phyloP scores from a whole-genome alignment of 768 basidiomycete species.

The Crassisporium funariophilum region DNA sequence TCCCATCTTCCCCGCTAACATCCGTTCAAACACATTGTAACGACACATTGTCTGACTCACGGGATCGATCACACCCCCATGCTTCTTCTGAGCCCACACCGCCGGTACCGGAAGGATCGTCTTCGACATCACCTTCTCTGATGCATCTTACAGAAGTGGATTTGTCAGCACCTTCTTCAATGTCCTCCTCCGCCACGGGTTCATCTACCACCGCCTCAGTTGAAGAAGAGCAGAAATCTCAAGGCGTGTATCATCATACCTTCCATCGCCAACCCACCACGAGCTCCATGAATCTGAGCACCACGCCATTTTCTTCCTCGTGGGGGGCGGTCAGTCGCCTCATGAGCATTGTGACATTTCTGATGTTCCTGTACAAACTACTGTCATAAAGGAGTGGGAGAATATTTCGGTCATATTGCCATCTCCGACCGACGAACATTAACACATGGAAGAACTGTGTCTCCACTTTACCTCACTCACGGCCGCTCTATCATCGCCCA shows the following conservation, averaged over 20 bases:
- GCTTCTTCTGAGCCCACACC: background rate
- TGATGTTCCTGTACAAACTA: conserved; percentile 29
- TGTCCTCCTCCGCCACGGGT: conserved; percentile 2
- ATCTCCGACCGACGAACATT: no score
- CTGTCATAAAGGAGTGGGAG: conserved; percentile 30
- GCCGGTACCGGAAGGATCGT: background rate
- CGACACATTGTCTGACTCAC: conserved; percentile 2
- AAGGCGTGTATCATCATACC: conserved; percentile 1
- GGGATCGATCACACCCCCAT: background rate
- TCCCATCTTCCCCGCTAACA: conserved; percentile 12
- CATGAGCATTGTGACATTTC: conserved; percentile 26
- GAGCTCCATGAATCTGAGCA: conserved; percentile 11
- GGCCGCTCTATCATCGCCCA: no score
- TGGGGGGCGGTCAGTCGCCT: conserved; percentile 27
- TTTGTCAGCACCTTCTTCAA: conserved; percentile 2
- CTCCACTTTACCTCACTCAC: no score
- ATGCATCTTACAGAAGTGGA: background rate
- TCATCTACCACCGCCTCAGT: conserved; percentile 1
- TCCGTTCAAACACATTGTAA: conserved; percentile 14
- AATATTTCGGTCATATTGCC: no score
- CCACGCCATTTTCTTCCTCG: conserved; percentile 21
- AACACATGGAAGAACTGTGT: no score
- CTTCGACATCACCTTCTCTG: background rate
- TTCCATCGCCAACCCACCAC: conserved; percentile 1
- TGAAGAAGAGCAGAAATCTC: background rate